phyloP scores from a whole-genome alignment of 2,329 filamentous ascomycete species.

The Aspergillus sp. region DNA sequence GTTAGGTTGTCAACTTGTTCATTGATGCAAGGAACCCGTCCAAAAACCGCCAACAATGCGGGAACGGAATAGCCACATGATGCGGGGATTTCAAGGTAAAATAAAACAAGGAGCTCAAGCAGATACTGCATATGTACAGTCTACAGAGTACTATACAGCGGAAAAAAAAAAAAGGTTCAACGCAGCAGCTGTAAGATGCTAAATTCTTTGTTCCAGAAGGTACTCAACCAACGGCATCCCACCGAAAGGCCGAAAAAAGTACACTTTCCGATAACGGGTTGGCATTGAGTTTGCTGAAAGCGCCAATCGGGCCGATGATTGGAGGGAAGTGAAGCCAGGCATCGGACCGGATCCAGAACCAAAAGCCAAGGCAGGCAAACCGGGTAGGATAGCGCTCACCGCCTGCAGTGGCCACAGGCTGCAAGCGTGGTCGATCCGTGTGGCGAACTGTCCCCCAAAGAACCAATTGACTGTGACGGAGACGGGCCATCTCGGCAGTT shows the following conservation, averaged over 20 bases:
- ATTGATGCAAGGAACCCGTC: too few species aligned
- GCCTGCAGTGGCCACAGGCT: constrained; percentile 2
- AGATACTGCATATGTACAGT: too few species aligned
- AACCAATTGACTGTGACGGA: neutral
- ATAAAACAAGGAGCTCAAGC: too few species aligned
- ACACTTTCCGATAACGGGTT: neutral
- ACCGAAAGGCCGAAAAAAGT: neutral
- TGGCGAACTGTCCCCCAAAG: neutral
- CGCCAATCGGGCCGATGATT: neutral
- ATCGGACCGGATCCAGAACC: constrained; percentile 4
- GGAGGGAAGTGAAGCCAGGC: neutral
- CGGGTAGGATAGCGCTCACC: neutral
- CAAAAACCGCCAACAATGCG: too few species aligned
- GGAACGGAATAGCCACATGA: too few species aligned
- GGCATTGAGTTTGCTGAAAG: neutral
- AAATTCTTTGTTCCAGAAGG: too few species aligned
- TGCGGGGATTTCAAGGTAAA: too few species aligned
- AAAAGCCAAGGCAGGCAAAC: constrained; percentile 2
- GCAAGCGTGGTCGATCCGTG: constrained; percentile 9
- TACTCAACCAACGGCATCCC: neutral
- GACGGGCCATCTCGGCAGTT: neutral
- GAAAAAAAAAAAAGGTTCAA: too few species aligned
- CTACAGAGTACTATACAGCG: too few species aligned
- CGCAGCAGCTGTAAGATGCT: too few species aligned
- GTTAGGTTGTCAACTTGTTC: too few species aligned